A percentile compares a stretch with the other conserved stretches of the same genome.
These are phyloP conservation scores for Parasarocladium wereldwijsianum DNA, from an alignment of 2,329 filamentous ascomycete genomes.

Conservation along the genomic window DNA sequence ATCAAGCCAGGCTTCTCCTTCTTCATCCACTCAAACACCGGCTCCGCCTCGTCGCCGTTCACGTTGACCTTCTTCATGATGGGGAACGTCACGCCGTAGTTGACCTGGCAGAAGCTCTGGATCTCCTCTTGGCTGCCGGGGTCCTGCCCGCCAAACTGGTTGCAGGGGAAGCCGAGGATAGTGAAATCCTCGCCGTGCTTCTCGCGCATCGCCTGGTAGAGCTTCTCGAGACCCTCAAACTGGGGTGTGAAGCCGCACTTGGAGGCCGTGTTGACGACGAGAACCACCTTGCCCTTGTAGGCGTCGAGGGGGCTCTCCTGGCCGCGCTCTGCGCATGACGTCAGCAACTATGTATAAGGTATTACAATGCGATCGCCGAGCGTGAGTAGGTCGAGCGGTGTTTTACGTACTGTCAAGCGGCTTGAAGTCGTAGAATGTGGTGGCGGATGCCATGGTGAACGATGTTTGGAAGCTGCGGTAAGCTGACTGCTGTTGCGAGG, in stretches of 20 bases:
- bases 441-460: constrained; percentile 26
- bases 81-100: constrained; percentile 85
- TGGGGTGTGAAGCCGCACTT: constrained; percentile 99
- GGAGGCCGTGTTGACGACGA: constrained; percentile 94
- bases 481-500: no score
- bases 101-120: constrained; percentile 75
- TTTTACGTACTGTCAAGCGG: constrained; percentile 57
- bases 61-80: constrained; percentile 87
- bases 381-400: background rate
- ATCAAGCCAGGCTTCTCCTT: constrained; percentile 63
- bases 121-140: constrained; percentile 72
- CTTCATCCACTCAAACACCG: constrained; percentile 67
- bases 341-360: background rate
- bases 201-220: constrained; percentile 65
- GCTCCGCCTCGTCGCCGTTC: constrained; percentile 70
- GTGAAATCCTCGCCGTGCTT: constrained; percentile 63
- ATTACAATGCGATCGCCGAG: background rate
- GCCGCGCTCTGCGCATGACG: constrained; percentile 33
- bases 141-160: constrained; percentile 89
- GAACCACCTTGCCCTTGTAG: constrained; percentile 82
- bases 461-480: no score
- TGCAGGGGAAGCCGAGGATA: constrained; percentile 94
- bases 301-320: constrained; percentile 51
- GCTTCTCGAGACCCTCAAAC: constrained; percentile 76
- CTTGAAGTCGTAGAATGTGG: constrained; percentile 67